Base-by-base conservation (phyloP, 2,329 filamentous ascomycete genomes). In the Cladophialophora carrionii region DNA sequence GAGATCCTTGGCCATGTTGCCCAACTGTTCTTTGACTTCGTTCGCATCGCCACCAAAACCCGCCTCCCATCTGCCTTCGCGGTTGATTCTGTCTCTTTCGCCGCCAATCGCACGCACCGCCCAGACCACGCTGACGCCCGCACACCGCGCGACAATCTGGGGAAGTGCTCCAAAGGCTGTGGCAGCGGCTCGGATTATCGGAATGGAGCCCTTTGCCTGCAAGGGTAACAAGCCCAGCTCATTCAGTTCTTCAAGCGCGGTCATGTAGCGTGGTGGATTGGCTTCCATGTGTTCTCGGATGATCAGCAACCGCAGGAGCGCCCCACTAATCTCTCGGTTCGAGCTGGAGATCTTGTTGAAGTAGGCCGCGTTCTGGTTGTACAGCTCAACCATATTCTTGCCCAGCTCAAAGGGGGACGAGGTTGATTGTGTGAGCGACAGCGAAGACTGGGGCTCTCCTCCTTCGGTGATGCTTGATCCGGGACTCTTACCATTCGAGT, bases 61-160 rank as follows among this genome's bases (percentile, higher is more conserved):
- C 26, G 68, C 64, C 71, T 89, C 92, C 77, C 90, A 97, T 72
- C 89, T 85, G 31, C 88, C 88, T 64, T 83, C 84, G 62, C 85
- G 84, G 14, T 64, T 34, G 54, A 96, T 83, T 67, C 88, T 82
- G 72, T 90, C 88, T 68, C 91, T 86, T 78, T 96, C 89, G 63
- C 88, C 85, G 57, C 89, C 88, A 78, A 93, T 96, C 79, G 90
- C 92, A 49, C 89, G 85, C 71, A 99, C 91, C 57, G 92, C 92
- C 95, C 95, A 98, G 80, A 96, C 89, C 68, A 99, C 85, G 68
- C 98, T 83, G 77, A 94, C 92, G 20, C 94, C 94, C 72, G 97
- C 88, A 73, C 95, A 96, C 75, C 91, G 88, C 2, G 93, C 89
- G 48, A 99, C 90, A 7, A 92, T 87, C 71, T 91, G 87, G 3